A percentile compares a stretch with the other conserved stretches of the same genome.
phyloP scores from a whole-genome alignment of 2,329 filamentous ascomycete species.

The Claviceps maximensis region DNA sequence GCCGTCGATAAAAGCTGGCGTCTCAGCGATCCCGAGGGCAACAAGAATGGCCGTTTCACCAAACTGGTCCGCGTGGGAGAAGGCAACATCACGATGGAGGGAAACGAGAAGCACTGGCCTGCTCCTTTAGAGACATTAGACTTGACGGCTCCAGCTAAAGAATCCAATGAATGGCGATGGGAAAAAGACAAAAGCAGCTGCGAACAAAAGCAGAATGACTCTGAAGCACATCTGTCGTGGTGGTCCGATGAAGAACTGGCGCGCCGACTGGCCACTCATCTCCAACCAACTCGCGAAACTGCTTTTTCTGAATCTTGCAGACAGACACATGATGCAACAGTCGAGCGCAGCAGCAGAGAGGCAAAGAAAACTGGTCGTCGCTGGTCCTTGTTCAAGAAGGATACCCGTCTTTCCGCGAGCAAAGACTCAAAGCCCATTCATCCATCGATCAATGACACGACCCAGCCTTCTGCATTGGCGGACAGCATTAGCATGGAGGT shows the following conservation, averaged over 20 bases:
- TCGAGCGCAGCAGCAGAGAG: constrained; percentile 17
- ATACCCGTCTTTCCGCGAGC: constrained; percentile 4
- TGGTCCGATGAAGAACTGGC: constrained; percentile 35
- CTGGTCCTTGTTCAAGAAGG: constrained; percentile 21
- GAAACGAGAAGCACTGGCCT: not conserved
- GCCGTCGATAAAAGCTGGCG: constrained; percentile 25
- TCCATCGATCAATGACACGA: not conserved
- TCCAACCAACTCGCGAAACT: constrained; percentile 23
- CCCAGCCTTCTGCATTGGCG: constrained; percentile 1
- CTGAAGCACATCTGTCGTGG: constrained; percentile 22
- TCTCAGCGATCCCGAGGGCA: constrained; percentile 21
- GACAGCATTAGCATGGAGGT: constrained; percentile 26
- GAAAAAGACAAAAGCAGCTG: constrained; percentile 15
- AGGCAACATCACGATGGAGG: constrained; percentile 5
- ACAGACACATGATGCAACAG: constrained; percentile 16
- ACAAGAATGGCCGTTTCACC: constrained; percentile 17
- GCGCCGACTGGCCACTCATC: constrained; percentile 27
- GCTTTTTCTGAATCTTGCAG: constrained; percentile 12
- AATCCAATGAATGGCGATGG: not conserved
- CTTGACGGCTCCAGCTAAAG: not conserved
- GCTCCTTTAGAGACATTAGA: not conserved
- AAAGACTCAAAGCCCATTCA: not conserved
- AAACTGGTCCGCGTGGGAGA: constrained; percentile 18
- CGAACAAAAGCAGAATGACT: not conserved
- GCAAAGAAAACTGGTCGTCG: constrained; percentile 11